Conservation (phyloP, 176 grass and related monocot genomes). For the Secale cereale region DNA sequence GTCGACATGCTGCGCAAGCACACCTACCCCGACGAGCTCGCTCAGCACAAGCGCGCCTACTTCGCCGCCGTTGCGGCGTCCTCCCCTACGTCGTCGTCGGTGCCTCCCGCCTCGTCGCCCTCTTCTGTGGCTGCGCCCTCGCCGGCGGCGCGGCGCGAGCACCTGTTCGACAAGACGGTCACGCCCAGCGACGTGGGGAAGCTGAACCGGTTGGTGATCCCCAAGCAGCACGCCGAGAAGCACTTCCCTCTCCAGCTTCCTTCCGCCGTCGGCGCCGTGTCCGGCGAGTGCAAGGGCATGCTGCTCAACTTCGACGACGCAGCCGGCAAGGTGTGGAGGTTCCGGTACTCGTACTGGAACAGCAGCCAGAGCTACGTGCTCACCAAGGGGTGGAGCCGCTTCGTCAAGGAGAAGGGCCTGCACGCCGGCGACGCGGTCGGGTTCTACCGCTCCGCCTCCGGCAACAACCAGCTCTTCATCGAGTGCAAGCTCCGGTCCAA, state of each 20-base stretch:
- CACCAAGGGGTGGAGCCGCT: slow-evolving; percentile 92
- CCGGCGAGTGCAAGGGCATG: slow-evolving; percentile 57
- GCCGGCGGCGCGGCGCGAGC: slow-evolving; percentile 35
- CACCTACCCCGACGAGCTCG: slow-evolving; percentile 84
- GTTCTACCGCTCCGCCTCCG: slow-evolving; percentile 49
- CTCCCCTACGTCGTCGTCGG: neutral
- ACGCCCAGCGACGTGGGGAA: slow-evolving; percentile 97
- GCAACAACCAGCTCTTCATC: slow-evolving; percentile 66
- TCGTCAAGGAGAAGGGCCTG: slow-evolving; percentile 90
- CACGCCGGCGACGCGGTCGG: slow-evolving; percentile 68
- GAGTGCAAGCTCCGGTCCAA: slow-evolving; percentile 57
- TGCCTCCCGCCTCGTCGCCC: neutral
- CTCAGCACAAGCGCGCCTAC: slow-evolving; percentile 39
- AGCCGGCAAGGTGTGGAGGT: slow-evolving; percentile 77
- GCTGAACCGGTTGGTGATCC: slow-evolving; percentile 91
- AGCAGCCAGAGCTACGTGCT: slow-evolving; percentile 99
- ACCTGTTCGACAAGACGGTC: slow-evolving; percentile 90
- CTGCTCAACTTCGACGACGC: slow-evolving; percentile 88
- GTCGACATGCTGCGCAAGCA: slow-evolving; percentile 97
- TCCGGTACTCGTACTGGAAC: slow-evolving; percentile 98
- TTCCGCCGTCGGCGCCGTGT: neutral
- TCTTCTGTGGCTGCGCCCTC: neutral
- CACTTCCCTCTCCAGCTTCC: slow-evolving; percentile 58
- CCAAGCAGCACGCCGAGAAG: slow-evolving; percentile 98
- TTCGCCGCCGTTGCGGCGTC: neutral